Evolutionary conservation across 257 asterid species (phyloP).

Genomic region (Galeopsis tetrahit): DNA sequence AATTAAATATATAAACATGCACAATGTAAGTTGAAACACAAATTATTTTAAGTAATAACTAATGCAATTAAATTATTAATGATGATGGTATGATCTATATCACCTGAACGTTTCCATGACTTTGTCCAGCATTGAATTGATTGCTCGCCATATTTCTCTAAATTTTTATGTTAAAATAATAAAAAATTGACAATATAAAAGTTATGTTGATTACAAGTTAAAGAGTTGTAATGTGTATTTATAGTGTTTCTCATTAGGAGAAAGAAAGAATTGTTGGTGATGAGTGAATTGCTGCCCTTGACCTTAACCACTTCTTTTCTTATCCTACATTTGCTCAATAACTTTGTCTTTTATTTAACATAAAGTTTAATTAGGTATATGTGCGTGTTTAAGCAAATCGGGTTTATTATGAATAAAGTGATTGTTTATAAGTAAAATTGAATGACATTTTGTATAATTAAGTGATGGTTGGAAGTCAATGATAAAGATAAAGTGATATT

Average conservation of each 20-base stretch:
- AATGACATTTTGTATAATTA: too few relatives aligned
- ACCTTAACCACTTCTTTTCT: conserved; percentile 4
- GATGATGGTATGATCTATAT: not conserved
- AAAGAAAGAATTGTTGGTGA: conserved; percentile 27
- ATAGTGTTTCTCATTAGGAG: conserved; percentile 27
- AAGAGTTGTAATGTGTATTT: conserved; percentile 27
- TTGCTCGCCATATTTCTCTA: conserved; percentile 51
- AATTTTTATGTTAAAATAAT: not conserved
- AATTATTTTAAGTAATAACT: too few relatives aligned
- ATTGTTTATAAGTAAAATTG: too few relatives aligned
- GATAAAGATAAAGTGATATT: too few relatives aligned
- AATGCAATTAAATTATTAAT: too few relatives aligned
- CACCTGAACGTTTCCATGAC: conserved; percentile 44
- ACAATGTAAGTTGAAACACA: too few relatives aligned
- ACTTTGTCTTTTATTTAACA: not conserved
- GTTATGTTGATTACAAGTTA: not conserved
- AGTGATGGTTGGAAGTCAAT: too few relatives aligned
- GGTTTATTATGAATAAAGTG: too few relatives aligned
- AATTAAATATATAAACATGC: too few relatives aligned
- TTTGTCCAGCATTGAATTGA: conserved; percentile 56
- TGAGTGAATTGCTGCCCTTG: conserved; percentile 44
- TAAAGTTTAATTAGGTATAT: too few relatives aligned
- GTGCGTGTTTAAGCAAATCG: too few relatives aligned
- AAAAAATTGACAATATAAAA: not conserved
- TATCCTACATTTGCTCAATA: not conserved